A percentile compares a stretch with the other conserved stretches of the same genome.
Evolutionary conservation across 495 filamentous ascomycete genomes (phyloP).

Genomic region (Staphylotrichum longicolle): DNA sequence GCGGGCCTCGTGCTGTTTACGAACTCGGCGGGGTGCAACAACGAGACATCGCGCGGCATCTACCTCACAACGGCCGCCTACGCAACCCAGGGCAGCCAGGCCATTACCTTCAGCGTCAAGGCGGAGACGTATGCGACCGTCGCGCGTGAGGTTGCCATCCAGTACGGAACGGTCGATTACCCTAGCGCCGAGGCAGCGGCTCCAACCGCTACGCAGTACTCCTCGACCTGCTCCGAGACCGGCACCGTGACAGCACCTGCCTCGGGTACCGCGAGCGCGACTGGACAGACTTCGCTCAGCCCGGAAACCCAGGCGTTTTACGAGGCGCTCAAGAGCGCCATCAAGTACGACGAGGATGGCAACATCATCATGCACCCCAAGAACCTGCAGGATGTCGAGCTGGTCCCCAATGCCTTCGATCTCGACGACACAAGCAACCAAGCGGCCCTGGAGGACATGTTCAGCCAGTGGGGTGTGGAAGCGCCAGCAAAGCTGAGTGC

Average conservation of each 20-base stretch:
- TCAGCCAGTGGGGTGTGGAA: not conserved
- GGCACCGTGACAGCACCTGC: not conserved
- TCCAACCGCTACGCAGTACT: not conserved
- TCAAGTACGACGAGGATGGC: slow-evolving; percentile 8
- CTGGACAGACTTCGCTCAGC: not conserved
- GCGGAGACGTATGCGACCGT: not conserved
- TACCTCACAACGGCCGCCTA: not conserved
- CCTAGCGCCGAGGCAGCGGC: not conserved
- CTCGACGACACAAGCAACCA: not conserved
- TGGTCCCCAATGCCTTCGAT: not conserved
- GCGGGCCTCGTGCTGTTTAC: not conserved
- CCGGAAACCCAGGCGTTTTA: not conserved
- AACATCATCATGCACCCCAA: slow-evolving; percentile 9
- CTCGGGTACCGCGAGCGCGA: not conserved
- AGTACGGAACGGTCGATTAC: slow-evolving; percentile 2
- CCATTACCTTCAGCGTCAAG: not conserved
- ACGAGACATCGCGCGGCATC: slow-evolving; percentile 1
- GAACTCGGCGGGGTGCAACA: not conserved
- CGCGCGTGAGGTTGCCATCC: not conserved
- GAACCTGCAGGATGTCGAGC: not conserved
- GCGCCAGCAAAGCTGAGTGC: not conserved
- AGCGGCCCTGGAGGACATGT: slow-evolving; percentile 4
- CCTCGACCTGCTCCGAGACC: slow-evolving; percentile 2
- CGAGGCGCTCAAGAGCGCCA: not conserved
- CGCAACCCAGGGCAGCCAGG: not conserved